Percentiles rank a stretch among this genome's conserved stretches.
phyloP scores from a whole-genome alignment of 1,284 basidiomycete genomes.

The Malassezia nana region DNA sequence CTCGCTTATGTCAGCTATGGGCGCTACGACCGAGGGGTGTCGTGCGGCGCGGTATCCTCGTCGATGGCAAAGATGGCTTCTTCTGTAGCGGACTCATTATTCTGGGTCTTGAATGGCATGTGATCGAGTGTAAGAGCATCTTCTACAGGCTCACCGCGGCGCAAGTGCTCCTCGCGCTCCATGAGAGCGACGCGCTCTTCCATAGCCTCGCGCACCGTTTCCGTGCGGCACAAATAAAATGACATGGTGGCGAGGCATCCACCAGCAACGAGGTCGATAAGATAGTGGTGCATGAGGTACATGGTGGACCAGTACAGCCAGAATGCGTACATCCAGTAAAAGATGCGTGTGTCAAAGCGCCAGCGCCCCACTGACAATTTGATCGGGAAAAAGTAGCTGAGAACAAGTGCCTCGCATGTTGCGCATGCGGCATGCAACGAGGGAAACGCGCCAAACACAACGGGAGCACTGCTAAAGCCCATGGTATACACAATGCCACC shows the following conservation, averaged over 20 bases:
- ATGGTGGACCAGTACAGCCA: slow-evolving; percentile 95
- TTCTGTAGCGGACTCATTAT: not conserved
- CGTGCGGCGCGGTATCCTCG: not conserved
- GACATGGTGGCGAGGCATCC: slow-evolving; percentile 75
- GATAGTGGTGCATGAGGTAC: slow-evolving; percentile 61
- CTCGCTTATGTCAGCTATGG: not conserved
- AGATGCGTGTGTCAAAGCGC: slow-evolving; percentile 49
- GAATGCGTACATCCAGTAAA: slow-evolving; percentile 75
- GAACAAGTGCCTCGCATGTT: slow-evolving; percentile 83
- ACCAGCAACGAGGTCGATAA: slow-evolving; percentile 89
- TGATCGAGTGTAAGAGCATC: not conserved
- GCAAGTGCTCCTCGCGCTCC: slow-evolving; percentile 7
- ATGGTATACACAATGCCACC: slow-evolving; percentile 66
- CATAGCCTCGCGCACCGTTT: slow-evolving; percentile 36
- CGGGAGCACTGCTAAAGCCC: slow-evolving; percentile 76
- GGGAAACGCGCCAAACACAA: slow-evolving; percentile 95
- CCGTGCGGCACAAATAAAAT: slow-evolving; percentile 60
- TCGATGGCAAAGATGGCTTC: slow-evolving; percentile 1
- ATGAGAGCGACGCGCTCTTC: slow-evolving; percentile 22
- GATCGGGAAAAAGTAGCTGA: slow-evolving; percentile 84
- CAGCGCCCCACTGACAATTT: slow-evolving; percentile 26
- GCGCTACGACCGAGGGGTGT: not conserved
- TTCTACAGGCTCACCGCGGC: slow-evolving; percentile 4
- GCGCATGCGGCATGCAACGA: slow-evolving; percentile 81
- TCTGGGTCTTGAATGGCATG: not conserved